These are phyloP conservation scores for Datisca glomerata DNA, from an alignment of 306 rosid species.

Conservation along the genomic window DNA sequence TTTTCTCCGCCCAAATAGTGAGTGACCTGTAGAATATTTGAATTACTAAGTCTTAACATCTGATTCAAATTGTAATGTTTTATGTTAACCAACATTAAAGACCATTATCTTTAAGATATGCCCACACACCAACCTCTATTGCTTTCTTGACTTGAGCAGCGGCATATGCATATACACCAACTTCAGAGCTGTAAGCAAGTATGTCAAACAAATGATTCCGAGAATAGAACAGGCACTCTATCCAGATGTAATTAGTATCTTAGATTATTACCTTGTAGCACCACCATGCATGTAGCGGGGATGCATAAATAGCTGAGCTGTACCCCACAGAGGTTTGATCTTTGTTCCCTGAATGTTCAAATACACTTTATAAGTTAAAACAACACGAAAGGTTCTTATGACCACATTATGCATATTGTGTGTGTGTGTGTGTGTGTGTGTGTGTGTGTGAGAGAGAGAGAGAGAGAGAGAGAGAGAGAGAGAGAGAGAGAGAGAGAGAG, in stretches of 20 bases:
- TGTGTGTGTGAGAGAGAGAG: too few species aligned
- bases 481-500: too few species aligned
- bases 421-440: too few species aligned
- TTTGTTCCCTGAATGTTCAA: conserved; percentile 40
- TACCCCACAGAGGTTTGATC: conserved; percentile 79
- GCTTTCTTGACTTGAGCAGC: conserved; percentile 99
- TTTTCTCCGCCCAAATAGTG: conserved; percentile 89
- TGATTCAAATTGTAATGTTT: not conserved
- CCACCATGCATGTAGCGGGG: conserved; percentile 98
- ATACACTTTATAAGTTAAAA: too few species aligned
- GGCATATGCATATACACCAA: conserved; percentile 74
- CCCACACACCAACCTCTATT: conserved; percentile 51
- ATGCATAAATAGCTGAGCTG: conserved; percentile 88
- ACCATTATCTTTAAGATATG: not conserved
- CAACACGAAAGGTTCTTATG: too few species aligned
- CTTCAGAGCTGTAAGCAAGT: conserved; percentile 57
- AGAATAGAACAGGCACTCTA: not conserved
- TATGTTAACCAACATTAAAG: not conserved
- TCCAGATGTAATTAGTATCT: conserved; percentile 2
- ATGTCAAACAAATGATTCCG: too few species aligned
- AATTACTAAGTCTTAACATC: conserved; percentile 6
- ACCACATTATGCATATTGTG: too few species aligned
- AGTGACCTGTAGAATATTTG: conserved; percentile 51
- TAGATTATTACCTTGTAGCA: conserved; percentile 64
- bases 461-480: too few species aligned